Percentiles rank a stretch among this genome's conserved stretches.
phyloP scores from a whole-genome alignment of 75 land plant species.

The Chamaecyparis obtusa region DNA sequence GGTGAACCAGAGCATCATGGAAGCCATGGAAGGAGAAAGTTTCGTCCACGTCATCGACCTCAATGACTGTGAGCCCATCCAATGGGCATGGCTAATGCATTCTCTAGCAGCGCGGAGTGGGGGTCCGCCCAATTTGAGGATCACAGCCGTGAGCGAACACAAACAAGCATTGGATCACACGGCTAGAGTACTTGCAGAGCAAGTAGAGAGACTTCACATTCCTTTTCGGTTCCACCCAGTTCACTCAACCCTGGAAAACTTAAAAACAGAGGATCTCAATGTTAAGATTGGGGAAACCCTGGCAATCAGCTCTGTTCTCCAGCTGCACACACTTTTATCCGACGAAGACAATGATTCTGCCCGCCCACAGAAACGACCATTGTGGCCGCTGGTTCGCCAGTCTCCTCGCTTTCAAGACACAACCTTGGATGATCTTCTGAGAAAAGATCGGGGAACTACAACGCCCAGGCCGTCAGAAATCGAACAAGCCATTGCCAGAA shows the following conservation, averaged over 20 bases:
- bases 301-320: conserved; percentile 54
- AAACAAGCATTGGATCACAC: conserved; percentile 50
- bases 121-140: conserved; percentile 78
- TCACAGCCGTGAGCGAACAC: conserved; percentile 57
- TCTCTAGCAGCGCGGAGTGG: conserved; percentile 46
- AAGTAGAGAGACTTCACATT: conserved; percentile 66
- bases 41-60: conserved; percentile 73
- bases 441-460: not conserved
- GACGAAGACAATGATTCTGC: not conserved
- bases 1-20: conserved; percentile 63
- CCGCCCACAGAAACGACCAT: not conserved
- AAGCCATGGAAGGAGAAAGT: conserved; percentile 81
- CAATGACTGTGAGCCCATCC: conserved; percentile 42
- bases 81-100: conserved; percentile 62
- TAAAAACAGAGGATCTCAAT: conserved; percentile 42
- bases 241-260: conserved; percentile 32
- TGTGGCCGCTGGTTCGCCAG: not conserved
- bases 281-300: conserved; percentile 75
- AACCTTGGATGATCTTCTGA: not conserved
- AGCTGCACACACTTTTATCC: conserved; percentile 55
- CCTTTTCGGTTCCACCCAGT: conserved; percentile 78
- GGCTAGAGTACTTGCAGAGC: conserved; percentile 43
- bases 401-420: not conserved
- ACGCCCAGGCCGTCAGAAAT: not conserved
- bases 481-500: not conserved